Evolutionary conservation across 352 stramenopile species (phyloP), one percentile per base, ranked within the genome.

Genomic region (Stephanocyclus meneghinianus): DNA sequence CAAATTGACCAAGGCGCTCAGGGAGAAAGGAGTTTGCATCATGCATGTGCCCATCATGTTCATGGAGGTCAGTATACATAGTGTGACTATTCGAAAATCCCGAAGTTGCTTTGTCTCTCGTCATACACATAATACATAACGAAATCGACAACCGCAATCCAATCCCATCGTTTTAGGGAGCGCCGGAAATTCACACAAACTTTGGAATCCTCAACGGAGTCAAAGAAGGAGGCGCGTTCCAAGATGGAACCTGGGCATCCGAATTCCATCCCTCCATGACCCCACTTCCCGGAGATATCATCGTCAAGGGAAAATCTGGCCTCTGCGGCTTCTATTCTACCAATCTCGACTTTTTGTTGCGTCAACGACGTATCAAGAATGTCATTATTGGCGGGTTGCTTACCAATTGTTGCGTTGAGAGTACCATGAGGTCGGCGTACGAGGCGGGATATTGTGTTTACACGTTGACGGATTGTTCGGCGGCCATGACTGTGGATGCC

Each of bases 351-450:
- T 91, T 92, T 72, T 47, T 92, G 1, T 63, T 92, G 16, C 69
- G 82, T 70, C 82, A 92, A 71, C 77, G 83, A 8, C 45, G 66
- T 10, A 84, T 87, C 11, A 81, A 85, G 64, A 90, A 84, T 59
- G 70, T 92, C n/a, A 71, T 87, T n/a, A 44, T 92, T 16, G 80
- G 69, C 37, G 87, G 87, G 42, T 90, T 92, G 48, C 74, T 91
- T n/a, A 92, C 87, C 42, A 92, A 92, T 68, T 91, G 84, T 50
- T 92, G 87, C 78, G 78, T 92, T 21, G 87, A 92, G 73, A 81
- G 56, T 30, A 88, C 84, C 10, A 92, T 91, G 87, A 74, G 87
- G 10, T 83, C 57, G 7, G 86, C 84, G 15, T 91, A 91, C 71
- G 86, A 91, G 72, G 69, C 80, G 30, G 87, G 87, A 51, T 92